Percentiles rank a stretch among this genome's conserved stretches.
phyloP scores from a whole-genome alignment of 345 rosid species.

The Turritis glabra region DNA sequence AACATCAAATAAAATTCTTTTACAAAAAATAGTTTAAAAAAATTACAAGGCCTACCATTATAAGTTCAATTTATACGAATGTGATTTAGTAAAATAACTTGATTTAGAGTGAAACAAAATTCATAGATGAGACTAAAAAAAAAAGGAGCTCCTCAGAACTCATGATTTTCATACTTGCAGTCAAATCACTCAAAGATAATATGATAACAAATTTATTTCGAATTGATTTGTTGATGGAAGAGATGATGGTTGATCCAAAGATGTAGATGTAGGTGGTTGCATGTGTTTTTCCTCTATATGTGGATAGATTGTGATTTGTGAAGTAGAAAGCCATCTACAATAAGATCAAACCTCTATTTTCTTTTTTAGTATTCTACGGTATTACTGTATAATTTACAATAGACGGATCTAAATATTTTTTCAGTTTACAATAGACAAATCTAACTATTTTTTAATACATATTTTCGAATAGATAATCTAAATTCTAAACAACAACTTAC shows the following conservation, averaged over 20 bases:
- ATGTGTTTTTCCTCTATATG: not conserved
- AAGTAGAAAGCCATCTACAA: not conserved
- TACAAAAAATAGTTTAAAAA: too few species aligned
- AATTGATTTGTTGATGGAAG: not conserved
- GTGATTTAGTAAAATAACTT: too few species aligned
- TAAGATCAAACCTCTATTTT: not conserved
- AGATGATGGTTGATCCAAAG: not conserved
- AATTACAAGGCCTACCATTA: too few species aligned
- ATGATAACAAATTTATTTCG: not conserved
- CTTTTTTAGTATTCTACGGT: not conserved
- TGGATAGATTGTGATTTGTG: not conserved
- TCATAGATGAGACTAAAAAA: too few species aligned
- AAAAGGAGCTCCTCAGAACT: not conserved
- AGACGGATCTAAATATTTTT: not conserved
- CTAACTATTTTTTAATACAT: not conserved
- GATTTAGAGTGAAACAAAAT: not conserved
- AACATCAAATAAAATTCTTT: too few species aligned
- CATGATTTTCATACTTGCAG: too few species aligned
- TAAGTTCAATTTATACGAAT: too few species aligned
- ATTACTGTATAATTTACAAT: not conserved
- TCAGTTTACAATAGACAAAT: too few species aligned
- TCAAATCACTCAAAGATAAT: too few species aligned
- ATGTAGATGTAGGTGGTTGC: not conserved
- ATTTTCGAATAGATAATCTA: too few species aligned
- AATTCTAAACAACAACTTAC: not conserved